Evolutionary conservation across 139 green algal genomes (phyloP).

Genomic region (Diplosphaera chodatii): DNA sequence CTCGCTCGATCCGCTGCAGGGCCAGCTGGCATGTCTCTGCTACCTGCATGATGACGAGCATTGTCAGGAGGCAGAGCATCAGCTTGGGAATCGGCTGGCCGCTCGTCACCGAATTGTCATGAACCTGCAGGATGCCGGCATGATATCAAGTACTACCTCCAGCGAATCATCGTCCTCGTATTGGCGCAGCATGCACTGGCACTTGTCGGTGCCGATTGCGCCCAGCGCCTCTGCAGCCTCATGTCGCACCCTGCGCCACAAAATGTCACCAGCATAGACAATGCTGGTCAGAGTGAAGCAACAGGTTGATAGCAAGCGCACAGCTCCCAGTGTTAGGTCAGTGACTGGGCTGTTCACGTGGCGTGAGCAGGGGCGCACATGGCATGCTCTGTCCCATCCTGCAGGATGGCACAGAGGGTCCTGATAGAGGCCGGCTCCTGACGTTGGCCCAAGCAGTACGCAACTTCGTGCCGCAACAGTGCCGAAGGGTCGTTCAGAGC

Average conservation of each 20-base stretch:
- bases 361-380: slow-evolving; percentile 59
- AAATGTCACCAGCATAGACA: no score
- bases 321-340: no score
- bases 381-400: slow-evolving; percentile 55
- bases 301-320: no score
- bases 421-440: slow-evolving; percentile 66
- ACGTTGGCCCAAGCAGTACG: slow-evolving; percentile 83
- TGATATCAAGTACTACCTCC: no score
- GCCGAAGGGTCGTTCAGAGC: slow-evolving; percentile 65
- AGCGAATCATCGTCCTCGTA: slow-evolving; percentile 46
- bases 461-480: slow-evolving; percentile 86
- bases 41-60: no score
- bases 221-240: slow-evolving; percentile 86
- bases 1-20: slow-evolving; percentile 75
- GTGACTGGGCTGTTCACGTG: no score
- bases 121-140: slow-evolving; percentile 50
- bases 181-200: slow-evolving; percentile 52
- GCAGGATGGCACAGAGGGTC: slow-evolving; percentile 50
- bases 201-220: slow-evolving; percentile 69
- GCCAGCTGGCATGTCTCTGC: slow-evolving; percentile 95
- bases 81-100: no score
- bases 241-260: slow-evolving; percentile 79
- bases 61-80: no score
- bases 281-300: no score
- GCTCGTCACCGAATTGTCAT: no score